Conservation (phyloP, 768 basidiomycete species). For the Pleurotus djamor region DNA sequence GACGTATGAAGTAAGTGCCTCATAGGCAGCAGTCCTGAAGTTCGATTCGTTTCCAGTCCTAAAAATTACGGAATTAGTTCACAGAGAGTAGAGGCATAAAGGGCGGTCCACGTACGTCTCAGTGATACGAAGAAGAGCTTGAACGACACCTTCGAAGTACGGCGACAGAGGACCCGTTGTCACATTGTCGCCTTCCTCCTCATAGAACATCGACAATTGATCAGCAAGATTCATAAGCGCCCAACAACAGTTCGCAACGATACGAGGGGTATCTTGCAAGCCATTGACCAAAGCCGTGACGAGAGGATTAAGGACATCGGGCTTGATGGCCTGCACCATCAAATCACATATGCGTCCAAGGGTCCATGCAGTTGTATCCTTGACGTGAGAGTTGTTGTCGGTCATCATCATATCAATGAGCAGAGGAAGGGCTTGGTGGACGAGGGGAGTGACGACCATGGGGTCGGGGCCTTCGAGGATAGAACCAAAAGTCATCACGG, state of each 20-base stretch:
- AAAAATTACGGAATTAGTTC: conserved; percentile 9
- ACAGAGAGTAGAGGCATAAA: neutral
- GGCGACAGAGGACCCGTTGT: conserved; percentile 72
- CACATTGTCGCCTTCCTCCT: conserved; percentile 55
- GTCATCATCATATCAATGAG: conserved; percentile 90
- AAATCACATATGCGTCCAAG: conserved; percentile 93
- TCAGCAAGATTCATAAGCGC: conserved; percentile 94
- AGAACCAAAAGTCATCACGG: conserved; percentile 97
- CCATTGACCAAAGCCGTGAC: conserved; percentile 82
- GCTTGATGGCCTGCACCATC: conserved; percentile 82
- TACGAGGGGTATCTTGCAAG: conserved; percentile 77
- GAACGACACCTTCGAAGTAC: conserved; percentile 86
- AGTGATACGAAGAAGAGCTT: conserved; percentile 81
- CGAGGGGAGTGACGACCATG: conserved; percentile 81
- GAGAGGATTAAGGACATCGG: conserved; percentile 80
- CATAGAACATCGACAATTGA: conserved; percentile 70
- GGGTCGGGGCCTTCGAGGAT: conserved; percentile 97
- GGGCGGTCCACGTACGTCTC: conserved; percentile 60
- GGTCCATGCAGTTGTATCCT: conserved; percentile 98
- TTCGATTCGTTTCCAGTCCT: conserved; percentile 88
- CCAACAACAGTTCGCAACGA: conserved; percentile 95
- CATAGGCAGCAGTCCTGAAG: conserved; percentile 93
- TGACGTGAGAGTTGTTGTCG: conserved; percentile 81
- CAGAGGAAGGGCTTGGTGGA: conserved; percentile 90
- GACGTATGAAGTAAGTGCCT: conserved; percentile 88